A percentile compares a stretch with the other conserved stretches of the same genome.
These are phyloP conservation scores for Leavenworthia alabamica DNA, from an alignment of 345 rosid species.

Conservation along the genomic window DNA sequence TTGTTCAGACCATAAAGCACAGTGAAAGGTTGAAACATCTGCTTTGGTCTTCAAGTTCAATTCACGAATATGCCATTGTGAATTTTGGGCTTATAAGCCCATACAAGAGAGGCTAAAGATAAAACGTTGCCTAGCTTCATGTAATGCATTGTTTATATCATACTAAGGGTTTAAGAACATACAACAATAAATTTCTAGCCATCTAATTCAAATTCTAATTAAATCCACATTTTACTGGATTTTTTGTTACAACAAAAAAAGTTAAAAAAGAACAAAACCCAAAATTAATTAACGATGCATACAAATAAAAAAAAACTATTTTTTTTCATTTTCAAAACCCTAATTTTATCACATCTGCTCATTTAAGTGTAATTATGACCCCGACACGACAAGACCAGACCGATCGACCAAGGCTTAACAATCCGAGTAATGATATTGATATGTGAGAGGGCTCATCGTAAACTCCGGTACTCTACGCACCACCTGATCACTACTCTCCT, in stretches of 20 bases:
- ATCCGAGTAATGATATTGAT: neutral
- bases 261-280: neutral
- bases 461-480: conserved; percentile 1
- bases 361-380: neutral
- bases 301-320: neutral
- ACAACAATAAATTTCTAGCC: too few relatives aligned
- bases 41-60: too few relatives aligned
- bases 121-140: too few relatives aligned
- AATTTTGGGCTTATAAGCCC: too few relatives aligned
- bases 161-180: too few relatives aligned
- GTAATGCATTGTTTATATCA: too few relatives aligned
- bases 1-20: too few relatives aligned
- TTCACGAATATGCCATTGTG: too few relatives aligned
- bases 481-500: conserved; percentile 10
- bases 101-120: too few relatives aligned
- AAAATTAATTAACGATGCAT: neutral
- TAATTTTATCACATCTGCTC: neutral
- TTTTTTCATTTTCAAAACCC: neutral
- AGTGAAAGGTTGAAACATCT: too few relatives aligned
- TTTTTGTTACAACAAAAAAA: neutral
- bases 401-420: neutral
- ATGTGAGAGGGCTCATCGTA: neutral
- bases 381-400: neutral
- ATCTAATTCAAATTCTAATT: too few relatives aligned
- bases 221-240: too few relatives aligned